Evolutionary conservation across 2,329 filamentous ascomycete genomes (phyloP).

Genomic region (Cytospora piceicola): DNA sequence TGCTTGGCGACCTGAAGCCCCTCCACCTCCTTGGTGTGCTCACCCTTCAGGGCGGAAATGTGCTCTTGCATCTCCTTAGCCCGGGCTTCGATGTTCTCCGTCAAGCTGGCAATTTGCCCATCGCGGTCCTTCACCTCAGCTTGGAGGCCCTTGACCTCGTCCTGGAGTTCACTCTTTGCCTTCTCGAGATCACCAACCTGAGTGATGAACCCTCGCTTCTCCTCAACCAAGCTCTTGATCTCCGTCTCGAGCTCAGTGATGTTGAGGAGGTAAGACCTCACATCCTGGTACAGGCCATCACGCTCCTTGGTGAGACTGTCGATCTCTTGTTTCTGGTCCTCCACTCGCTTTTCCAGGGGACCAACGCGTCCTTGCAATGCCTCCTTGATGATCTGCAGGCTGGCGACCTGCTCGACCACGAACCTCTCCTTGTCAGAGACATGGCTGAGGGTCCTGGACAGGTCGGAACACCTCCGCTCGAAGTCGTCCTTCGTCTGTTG

Average conservation of each 20-base stretch:
- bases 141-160: conserved; percentile 12
- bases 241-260: conserved; percentile 33
- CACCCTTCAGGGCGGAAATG: conserved; percentile 21
- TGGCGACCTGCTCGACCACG: conserved; percentile 29
- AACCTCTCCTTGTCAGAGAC: conserved; percentile 29
- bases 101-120: conserved; percentile 18
- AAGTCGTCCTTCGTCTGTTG: conserved; percentile 26
- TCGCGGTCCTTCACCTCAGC: conserved; percentile 16
- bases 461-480: conserved; percentile 28
- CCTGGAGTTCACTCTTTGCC: conserved; percentile 15
- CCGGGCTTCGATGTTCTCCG: conserved; percentile 17
- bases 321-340: conserved; percentile 29
- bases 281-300: conserved; percentile 25
- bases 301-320: conserved; percentile 17
- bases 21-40: conserved; percentile 25
- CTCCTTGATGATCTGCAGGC: conserved; percentile 33
- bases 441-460: conserved; percentile 24
- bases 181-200: conserved; percentile 32
- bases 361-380: conserved; percentile 29
- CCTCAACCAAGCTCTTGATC: conserved; percentile 28
- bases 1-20: conserved; percentile 21
- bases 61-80: conserved; percentile 25
- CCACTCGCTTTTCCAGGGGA: conserved; percentile 32
- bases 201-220: conserved; percentile 22
- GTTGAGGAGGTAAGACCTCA: conserved; percentile 25